Evolutionary conservation across 345 rosid species (phyloP), one percentile per base, ranked within the genome.

Genomic region (Hirschfeldia incana): DNA sequence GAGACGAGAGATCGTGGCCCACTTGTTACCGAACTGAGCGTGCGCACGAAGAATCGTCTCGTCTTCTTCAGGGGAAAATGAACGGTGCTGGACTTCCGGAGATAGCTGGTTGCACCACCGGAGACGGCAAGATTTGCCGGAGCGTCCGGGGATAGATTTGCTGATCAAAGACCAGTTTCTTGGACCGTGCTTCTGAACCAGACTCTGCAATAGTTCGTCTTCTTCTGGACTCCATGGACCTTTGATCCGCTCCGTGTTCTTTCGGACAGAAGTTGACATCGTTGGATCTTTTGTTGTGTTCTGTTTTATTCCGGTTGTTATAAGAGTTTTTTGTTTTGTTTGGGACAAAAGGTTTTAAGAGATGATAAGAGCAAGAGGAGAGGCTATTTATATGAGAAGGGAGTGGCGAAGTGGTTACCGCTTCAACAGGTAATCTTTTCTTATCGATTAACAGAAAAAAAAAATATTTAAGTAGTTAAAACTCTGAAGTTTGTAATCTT

Each of bases 161-260:
- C 98, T 94, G 27, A 94, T 94, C 65, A 91, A 72, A 11, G 98
- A 88, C 98, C 98, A 94, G 88, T 92, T 94, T 60, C 97, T 83
- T 0, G 98, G 94, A 7, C 98, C 97, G 67, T 94, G 95, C 51
- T 74, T 87, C 9, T 85, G 87, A 1, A 94, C 97, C 53, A 94
- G 83, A 21, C 81, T 79, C 71, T 84, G 89, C 7, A 94, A 83
- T 57, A 89, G 89, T 26, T 94, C 97, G 65, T 94, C 98, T 76
- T 94, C 98, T 63, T 94, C 94, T 10, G 96, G 94, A 77, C 97
- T 94, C 98, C 98, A 94, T 13, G 97, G 98, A 12, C 98, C 97
- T 80, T 89, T 94, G 77, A 94, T 92, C 88, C 97, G 87, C 81
- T 94, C 97, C 84, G 83, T 81, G 49, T 59, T 78, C 74, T 76